Evolutionary conservation across 345 rosid species (phyloP).

Genomic region (Salix koriyanagi): DNA sequence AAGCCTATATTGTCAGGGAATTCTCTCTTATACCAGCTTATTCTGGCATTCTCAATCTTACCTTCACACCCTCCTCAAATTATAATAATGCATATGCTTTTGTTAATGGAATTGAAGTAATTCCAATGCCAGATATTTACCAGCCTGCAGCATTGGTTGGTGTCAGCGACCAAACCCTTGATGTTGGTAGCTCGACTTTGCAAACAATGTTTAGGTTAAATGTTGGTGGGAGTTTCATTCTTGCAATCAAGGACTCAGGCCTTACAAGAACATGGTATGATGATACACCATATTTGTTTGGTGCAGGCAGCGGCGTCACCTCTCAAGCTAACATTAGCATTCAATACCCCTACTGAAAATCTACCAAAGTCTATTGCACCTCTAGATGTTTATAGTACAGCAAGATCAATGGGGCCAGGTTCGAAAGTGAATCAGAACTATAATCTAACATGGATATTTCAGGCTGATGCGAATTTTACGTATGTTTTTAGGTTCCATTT

Average conservation of each 20-base stretch:
- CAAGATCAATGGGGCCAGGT: constrained; percentile 20
- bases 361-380: constrained; percentile 17
- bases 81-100: constrained; percentile 14
- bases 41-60: constrained; percentile 10
- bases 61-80: constrained; percentile 19
- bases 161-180: constrained; percentile 7
- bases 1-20: constrained; percentile 23
- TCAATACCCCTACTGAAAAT: constrained; percentile 12
- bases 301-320: constrained; percentile 16
- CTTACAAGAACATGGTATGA: constrained; percentile 28
- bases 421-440: constrained; percentile 9
- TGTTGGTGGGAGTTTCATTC: constrained; percentile 25
- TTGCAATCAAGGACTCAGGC: constrained; percentile 22
- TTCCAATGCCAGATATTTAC: constrained; percentile 27
- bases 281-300: constrained; percentile 26
- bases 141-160: constrained; percentile 13
- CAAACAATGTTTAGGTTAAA: constrained; percentile 25
- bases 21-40: constrained; percentile 7
- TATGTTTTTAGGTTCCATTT: constrained; percentile 24
- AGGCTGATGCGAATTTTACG: constrained; percentile 19
- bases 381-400: constrained; percentile 11
- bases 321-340: constrained; percentile 4
- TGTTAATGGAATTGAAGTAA: constrained; percentile 25
- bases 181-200: constrained; percentile 9
- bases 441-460: constrained; percentile 22